phyloP scores from a whole-genome alignment of 495 filamentous ascomycete genomes.

The Penicillium diatomitis region DNA sequence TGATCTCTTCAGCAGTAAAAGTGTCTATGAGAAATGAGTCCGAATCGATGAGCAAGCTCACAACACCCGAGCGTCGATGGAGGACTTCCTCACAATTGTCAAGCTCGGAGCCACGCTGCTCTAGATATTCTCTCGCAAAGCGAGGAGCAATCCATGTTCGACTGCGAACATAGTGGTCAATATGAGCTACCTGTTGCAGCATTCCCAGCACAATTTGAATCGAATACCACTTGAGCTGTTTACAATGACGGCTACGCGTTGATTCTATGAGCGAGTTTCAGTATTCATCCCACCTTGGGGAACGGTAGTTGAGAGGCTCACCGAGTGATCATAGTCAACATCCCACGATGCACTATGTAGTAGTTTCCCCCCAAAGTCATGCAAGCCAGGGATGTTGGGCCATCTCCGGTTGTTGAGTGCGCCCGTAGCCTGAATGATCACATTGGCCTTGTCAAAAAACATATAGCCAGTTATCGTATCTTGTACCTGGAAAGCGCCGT shows the following conservation, averaged over 20 bases:
- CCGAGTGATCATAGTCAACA: conserved; percentile 24
- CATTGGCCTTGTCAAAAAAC: conserved; percentile 39
- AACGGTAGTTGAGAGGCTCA: neutral
- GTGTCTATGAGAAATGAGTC: conserved; percentile 5
- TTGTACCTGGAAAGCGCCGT: conserved; percentile 16
- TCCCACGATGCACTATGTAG: conserved; percentile 49
- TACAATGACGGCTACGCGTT: conserved; percentile 46
- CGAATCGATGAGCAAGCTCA: too few relatives aligned
- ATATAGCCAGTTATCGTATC: conserved; percentile 31
- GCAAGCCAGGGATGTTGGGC: conserved; percentile 45
- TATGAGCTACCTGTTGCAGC: conserved; percentile 40
- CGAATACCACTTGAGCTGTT: conserved; percentile 45
- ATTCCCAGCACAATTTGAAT: conserved; percentile 54
- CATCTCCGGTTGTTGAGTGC: conserved; percentile 48
- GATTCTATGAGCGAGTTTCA: conserved; percentile 22
- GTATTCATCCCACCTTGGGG: neutral
- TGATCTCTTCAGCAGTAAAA: conserved; percentile 38
- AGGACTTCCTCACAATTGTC: conserved; percentile 25
- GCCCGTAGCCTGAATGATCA: conserved; percentile 49
- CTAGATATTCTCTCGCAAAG: conserved; percentile 24
- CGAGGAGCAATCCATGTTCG: conserved; percentile 37
- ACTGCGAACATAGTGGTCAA: conserved; percentile 35
- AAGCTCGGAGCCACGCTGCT: conserved; percentile 17
- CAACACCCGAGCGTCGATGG: too few relatives aligned
- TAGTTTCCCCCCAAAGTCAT: conserved; percentile 44